Conservation (phyloP, 176 grass and related monocot genomes). For the Coix lacrymajobi region DNA sequence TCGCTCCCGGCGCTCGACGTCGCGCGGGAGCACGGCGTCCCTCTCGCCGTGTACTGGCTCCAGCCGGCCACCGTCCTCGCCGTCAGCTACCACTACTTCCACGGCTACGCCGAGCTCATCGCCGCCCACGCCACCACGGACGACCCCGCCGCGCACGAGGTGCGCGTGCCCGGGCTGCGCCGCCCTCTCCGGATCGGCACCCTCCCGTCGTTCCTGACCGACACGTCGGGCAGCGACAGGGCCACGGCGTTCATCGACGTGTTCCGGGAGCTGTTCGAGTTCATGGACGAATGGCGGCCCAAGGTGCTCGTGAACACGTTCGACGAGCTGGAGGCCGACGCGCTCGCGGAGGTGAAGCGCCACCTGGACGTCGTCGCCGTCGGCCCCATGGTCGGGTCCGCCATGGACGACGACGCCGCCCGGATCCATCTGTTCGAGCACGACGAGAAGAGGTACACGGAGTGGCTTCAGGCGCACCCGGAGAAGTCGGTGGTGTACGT, state of each 20-base stretch:
- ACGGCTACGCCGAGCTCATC: constrained; percentile 23
- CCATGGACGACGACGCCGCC: not conserved
- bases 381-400: constrained; percentile 29
- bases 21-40: constrained; percentile 15
- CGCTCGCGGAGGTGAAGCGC: not conserved
- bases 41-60: constrained; percentile 40
- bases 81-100: constrained; percentile 50
- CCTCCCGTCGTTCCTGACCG: constrained; percentile 38
- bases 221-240: not conserved
- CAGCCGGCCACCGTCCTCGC: constrained; percentile 46
- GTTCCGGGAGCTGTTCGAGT: constrained; percentile 13
- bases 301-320: constrained; percentile 49
- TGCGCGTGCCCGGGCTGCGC: constrained; percentile 31
- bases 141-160: not conserved
- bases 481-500: constrained; percentile 51
- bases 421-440: not conserved
- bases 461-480: constrained; percentile 31
- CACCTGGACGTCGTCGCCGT: constrained; percentile 22
- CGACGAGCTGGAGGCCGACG: constrained; percentile 31
- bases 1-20: constrained; percentile 14
- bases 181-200: constrained; percentile 5
- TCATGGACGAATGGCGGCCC: constrained; percentile 8
- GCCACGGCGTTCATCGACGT: not conserved
- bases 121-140: not conserved
- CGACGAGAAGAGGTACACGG: constrained; percentile 32